Evolutionary conservation across 1,284 basidiomycete genomes (phyloP).

Genomic region (Cryptococcus sp.): DNA sequence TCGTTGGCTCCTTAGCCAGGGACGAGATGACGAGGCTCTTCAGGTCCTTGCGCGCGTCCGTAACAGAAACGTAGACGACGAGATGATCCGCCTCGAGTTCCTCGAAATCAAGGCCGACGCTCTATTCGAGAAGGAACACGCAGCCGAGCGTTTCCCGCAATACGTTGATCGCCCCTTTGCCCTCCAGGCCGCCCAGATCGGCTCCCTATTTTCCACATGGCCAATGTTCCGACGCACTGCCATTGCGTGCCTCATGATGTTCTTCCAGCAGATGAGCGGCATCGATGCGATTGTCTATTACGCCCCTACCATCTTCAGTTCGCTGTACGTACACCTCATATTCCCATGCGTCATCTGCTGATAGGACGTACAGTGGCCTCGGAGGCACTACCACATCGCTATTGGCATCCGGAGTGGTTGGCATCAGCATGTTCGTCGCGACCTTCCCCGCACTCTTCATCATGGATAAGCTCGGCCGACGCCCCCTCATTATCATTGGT

Average conservation of each 20-base stretch:
- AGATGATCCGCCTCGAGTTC: conserved; percentile 72
- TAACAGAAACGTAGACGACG: conserved; percentile 60
- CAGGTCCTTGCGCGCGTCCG: conserved; percentile 64
- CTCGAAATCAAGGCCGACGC: conserved; percentile 75
- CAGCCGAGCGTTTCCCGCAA: conserved; percentile 19
- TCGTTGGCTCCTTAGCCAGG: conserved; percentile 55
- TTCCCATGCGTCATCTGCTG: too few relatives aligned
- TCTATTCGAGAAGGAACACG: conserved; percentile 55
- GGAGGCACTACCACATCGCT: conserved; percentile 36
- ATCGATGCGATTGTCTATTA: too few relatives aligned
- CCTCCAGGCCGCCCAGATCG: too few relatives aligned
- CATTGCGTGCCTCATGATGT: too few relatives aligned
- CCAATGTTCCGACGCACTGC: too few relatives aligned
- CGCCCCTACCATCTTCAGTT: too few relatives aligned
- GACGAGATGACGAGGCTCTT: conserved; percentile 69
- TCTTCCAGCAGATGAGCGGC: too few relatives aligned
- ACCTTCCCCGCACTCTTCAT: conserved; percentile 39
- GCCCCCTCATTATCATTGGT: conserved; percentile 27
- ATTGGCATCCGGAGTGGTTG: conserved; percentile 48
- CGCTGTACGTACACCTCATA: too few relatives aligned
- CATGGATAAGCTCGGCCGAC: conserved; percentile 35
- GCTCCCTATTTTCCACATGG: too few relatives aligned
- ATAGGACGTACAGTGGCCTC: conserved; percentile 12
- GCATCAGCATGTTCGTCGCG: conserved; percentile 41
- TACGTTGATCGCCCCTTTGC: not conserved